Conservation (phyloP, 2,329 filamentous ascomycete species). For the Aurifilum marmelostoma region DNA sequence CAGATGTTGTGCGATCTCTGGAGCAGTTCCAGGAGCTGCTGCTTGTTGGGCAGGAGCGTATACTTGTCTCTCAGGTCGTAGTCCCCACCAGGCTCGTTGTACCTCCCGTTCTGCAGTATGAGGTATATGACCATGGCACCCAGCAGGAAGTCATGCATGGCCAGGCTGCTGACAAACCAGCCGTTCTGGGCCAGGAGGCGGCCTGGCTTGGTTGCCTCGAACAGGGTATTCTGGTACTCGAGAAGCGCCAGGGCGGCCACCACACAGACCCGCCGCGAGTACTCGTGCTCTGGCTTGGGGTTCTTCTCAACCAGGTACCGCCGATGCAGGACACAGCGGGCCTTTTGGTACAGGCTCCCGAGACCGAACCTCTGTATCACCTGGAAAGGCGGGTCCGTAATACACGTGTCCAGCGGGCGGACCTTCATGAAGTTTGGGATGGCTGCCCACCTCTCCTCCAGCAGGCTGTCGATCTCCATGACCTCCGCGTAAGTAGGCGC, state of each 20-base stretch:
- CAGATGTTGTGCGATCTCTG: constrained; percentile 49
- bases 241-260: constrained; percentile 54
- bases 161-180: constrained; percentile 62
- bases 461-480: constrained; percentile 48
- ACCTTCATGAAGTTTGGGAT: constrained; percentile 55
- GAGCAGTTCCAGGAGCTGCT: constrained; percentile 46
- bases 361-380: constrained; percentile 59
- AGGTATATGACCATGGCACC: constrained; percentile 65
- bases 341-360: constrained; percentile 57
- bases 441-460: constrained; percentile 49
- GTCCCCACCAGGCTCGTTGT: constrained; percentile 41
- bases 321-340: constrained; percentile 58
- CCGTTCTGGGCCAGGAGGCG: constrained; percentile 54
- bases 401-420: constrained; percentile 50
- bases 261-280: constrained; percentile 55
- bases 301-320: constrained; percentile 52
- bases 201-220: constrained; percentile 55
- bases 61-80: constrained; percentile 42
- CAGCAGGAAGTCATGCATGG: constrained; percentile 64
- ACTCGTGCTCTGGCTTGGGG: constrained; percentile 50
- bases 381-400: constrained; percentile 50
- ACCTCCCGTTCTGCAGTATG: constrained; percentile 48
- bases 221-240: constrained; percentile 50
- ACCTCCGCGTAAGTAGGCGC: constrained; percentile 54
- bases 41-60: constrained; percentile 40